Percentiles rank a stretch among this genome's conserved stretches.
Evolutionary conservation across 2,329 filamentous ascomycete species (phyloP).

Genomic region (Magnaporthales sp.): DNA sequence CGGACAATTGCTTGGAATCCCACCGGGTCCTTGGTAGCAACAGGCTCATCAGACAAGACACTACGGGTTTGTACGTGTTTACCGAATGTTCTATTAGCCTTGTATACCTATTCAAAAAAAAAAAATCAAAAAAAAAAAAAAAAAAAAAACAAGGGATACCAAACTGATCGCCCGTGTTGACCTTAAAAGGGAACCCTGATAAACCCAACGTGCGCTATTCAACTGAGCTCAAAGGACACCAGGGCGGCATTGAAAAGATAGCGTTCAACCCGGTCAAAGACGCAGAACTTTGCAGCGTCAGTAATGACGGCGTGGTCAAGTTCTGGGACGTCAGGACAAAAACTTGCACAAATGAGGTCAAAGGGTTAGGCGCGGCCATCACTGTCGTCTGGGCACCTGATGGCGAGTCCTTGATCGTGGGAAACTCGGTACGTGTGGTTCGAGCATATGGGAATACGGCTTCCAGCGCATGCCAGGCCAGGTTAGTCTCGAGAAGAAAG

Average conservation of each 20-base stretch:
- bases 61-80: constrained; percentile 59
- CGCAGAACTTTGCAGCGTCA: constrained; percentile 67
- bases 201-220: constrained; percentile 64
- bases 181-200: constrained; percentile 60
- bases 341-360: constrained; percentile 60
- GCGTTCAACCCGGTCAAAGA: constrained; percentile 72
- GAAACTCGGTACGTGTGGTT: constrained; percentile 51
- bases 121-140: not conserved
- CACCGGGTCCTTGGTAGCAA: constrained; percentile 73
- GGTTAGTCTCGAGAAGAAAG: too few relatives aligned
- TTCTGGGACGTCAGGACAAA: constrained; percentile 76
- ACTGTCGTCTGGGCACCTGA: constrained; percentile 68
- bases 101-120: not conserved
- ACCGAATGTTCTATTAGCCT: not conserved
- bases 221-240: constrained; percentile 64
- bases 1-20: constrained; percentile 86
- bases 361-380: constrained; percentile 57
- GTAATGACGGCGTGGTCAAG: constrained; percentile 63
- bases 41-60: constrained; percentile 62
- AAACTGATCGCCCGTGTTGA: not conserved
- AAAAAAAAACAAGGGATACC: not conserved
- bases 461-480: not conserved
- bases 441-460: not conserved
- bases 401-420: constrained; percentile 61
- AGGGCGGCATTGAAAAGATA: constrained; percentile 61